Percentiles rank a stretch among this genome's conserved stretches.
phyloP scores from a whole-genome alignment of 345 rosid species.

The Murraya paniculata region DNA sequence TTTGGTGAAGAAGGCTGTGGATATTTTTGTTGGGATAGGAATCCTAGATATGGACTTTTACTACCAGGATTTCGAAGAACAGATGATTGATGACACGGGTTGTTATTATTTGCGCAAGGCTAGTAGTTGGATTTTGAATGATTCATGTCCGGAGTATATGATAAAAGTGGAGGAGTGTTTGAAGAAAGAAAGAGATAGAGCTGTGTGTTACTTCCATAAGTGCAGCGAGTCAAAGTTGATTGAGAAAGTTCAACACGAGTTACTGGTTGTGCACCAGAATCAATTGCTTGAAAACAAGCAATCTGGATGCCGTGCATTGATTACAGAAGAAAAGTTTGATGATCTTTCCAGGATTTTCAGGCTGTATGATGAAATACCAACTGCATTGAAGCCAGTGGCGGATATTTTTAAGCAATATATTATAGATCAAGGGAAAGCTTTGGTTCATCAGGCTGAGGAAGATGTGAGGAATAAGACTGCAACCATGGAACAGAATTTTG shows the following conservation, averaged over 20 bases:
- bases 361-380: neutral
- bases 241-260: neutral
- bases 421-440: conserved; percentile 32
- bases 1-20: conserved; percentile 41
- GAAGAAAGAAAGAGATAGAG: conserved; percentile 80
- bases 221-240: conserved; percentile 35
- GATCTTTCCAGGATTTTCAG: neutral
- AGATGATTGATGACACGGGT: conserved; percentile 33
- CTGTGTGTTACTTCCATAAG: conserved; percentile 66
- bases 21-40: conserved; percentile 36
- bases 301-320: neutral
- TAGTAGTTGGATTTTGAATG: conserved; percentile 38
- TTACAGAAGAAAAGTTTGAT: neutral
- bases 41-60: conserved; percentile 28
- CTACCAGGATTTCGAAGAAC: conserved; percentile 37
- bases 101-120: conserved; percentile 45
- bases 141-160: conserved; percentile 46
- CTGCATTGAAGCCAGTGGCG: neutral
- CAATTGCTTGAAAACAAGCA: neutral
- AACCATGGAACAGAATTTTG: conserved; percentile 27
- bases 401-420: conserved; percentile 27
- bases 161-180: conserved; percentile 71
- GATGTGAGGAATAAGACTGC: conserved; percentile 7
- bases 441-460: conserved; percentile 44
- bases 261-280: neutral